Base-by-base conservation (phyloP, 208 protist species). In the Acanthamoeba castellanii region DNA sequence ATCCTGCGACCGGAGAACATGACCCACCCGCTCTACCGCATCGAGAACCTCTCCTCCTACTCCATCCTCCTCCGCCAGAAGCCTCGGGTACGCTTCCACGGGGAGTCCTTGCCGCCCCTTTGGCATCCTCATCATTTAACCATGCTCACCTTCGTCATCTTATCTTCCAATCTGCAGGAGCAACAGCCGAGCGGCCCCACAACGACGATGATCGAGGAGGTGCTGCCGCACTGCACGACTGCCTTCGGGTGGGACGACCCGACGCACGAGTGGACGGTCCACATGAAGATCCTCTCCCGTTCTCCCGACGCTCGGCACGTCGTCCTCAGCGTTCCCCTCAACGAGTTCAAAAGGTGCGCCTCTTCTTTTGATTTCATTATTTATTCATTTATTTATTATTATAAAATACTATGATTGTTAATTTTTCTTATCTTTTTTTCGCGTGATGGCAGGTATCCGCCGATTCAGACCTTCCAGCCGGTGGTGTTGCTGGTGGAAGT, bases 11-110 rank as follows among this genome's bases (percentile, higher is more conserved):
- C 72, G 32, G 72, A 81, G 72, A 81, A 81, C 42, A 34, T 81
- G 72, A 45, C 34, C 34, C 72, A 81, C 72, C 72, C 72, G 72
- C 72, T 81, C 72, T 81, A 81, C 34, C 72, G 72, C 72, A 81
- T 81, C 72, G 72, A 81, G 72, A 81, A 81, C 72, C 72, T 81
- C 32, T 81, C 72, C 72, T 81, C 72, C 72, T 30, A 81, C 25
- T 25, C 72, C 13, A 34, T 81, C 7, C 72, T 81, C 5, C 34
- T 81, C 42, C 72, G 72, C n/a, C 72, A 81, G 32, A 76, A 76
- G 68, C 25, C 68, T 34, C 27, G 68, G 68, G 68, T 76, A 76
- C 27, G 20, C 27, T 14, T 37, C 27, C 68, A 61, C 50, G 50
- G 8, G 13, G 14, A 3, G 55, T 59, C 6, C 55, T 59, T 59